Evolutionary conservation across 805 yeast genomes (phyloP), one percentile per base, ranked within the genome.

Genomic region (Wilhelminamyces savonicus): DNA sequence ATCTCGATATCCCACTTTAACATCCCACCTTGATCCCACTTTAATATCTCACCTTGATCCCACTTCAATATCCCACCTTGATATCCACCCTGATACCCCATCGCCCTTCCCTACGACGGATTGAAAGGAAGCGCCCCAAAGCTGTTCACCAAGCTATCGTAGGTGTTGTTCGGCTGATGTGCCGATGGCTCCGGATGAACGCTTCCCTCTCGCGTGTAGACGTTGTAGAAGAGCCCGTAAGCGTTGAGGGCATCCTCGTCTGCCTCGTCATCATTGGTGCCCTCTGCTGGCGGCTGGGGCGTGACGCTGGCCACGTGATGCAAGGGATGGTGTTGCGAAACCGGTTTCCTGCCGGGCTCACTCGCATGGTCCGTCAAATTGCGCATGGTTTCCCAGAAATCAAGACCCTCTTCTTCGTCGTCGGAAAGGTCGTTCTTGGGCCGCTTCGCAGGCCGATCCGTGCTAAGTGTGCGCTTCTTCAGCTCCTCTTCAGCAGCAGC

Each of bases 381-480:
- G 28, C 80, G 62, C 70, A 80, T 66, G 3, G 76, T 73, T 38
- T 79, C 87, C 82, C 84, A 79, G 46, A 78, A 80, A 48, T 78
- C 86, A 20, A 72, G 41, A 14, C 74, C 85, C 35, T 76, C 85
- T 23, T 76, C 84, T 4, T 66, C 52, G 9, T 71, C 78, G 21
- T 66, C 76, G 21, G 37, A 48, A 14, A 16, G 12, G 3, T 28
- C 16, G 9, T 21, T 18, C 29, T 34, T 26, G 24, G 7, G 29
- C 19, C 29, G 27, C 25, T 16, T 23, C 21, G 34, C 16, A 15
- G 27, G 30, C 23, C 29, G 16, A 27, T 16, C 16, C n/a, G 18
- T 23, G 39, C 23, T 29, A 34, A 23, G 36, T 23, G 20, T 29
- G 40, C 29, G 30, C 39, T 17, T 23, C 21, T n/a, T 22, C 25